Conservation (phyloP, 176 grass and related monocot species). For the Oryza rufipogon region DNA sequence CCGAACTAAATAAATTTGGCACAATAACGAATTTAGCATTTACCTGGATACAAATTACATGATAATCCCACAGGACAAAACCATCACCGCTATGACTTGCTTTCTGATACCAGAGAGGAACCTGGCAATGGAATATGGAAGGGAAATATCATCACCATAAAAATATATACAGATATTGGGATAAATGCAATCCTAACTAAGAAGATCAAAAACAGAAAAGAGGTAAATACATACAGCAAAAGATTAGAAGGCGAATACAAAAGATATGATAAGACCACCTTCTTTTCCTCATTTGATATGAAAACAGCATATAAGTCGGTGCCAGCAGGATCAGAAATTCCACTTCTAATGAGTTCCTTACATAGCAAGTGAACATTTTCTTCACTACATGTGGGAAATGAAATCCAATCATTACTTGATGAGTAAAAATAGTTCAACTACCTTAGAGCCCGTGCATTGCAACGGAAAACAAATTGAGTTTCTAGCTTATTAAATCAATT, state of each 20-base stretch:
- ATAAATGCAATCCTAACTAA: not conserved
- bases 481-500: no score
- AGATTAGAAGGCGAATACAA: not conserved
- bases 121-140: conserved; percentile 44
- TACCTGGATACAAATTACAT: conserved; percentile 94
- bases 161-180: not conserved
- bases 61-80: conserved; percentile 92
- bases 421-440: not conserved
- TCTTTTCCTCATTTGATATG: conserved; percentile 85
- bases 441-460: no score
- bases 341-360: conserved; percentile 65
- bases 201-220: conserved; percentile 15
- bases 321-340: conserved; percentile 57
- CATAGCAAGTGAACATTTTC: conserved; percentile 92
- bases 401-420: conserved; percentile 17
- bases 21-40: conserved; percentile 18
- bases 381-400: conserved; percentile 56
- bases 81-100: conserved; percentile 60
- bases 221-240: not conserved
- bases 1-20: conserved; percentile 7
- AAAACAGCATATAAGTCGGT: conserved; percentile 79
- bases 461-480: no score
- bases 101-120: conserved; percentile 94
- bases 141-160: not conserved
- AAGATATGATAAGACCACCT: conserved; percentile 41